Conservation (phyloP, 345 rosid genomes). For the Gossypium ekmanianum region DNA sequence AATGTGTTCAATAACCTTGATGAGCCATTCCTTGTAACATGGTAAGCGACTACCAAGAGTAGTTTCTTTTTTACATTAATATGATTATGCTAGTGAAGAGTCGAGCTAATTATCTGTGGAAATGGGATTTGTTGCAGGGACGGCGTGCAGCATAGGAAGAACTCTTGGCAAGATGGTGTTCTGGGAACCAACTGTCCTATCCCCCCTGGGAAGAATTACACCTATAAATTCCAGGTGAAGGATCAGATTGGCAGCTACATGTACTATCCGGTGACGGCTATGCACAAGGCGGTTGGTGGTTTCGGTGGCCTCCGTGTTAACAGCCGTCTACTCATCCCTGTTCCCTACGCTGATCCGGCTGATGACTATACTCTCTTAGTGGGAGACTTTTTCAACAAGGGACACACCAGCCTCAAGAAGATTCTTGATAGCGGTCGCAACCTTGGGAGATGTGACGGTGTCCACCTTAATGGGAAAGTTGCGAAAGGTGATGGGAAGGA, state of each 20-base stretch:
- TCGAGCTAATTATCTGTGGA: too few relatives aligned
- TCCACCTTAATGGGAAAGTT: conserved; percentile 53
- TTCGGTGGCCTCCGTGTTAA: conserved; percentile 69
- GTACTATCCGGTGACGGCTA: conserved; percentile 52
- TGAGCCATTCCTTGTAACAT: not conserved
- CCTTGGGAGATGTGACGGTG: conserved; percentile 52
- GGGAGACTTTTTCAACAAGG: conserved; percentile 61
- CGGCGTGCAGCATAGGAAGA: conserved; percentile 83
- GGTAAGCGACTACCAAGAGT: conserved; percentile 9
- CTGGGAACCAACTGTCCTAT: conserved; percentile 75
- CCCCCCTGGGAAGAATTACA: conserved; percentile 58
- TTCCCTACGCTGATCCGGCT: conserved; percentile 65
- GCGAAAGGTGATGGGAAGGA: conserved; percentile 34
- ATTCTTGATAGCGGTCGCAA: conserved; percentile 52
- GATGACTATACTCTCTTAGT: conserved; percentile 59
- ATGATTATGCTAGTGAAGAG: not conserved
- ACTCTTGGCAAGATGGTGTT: conserved; percentile 76
- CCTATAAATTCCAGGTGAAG: conserved; percentile 80
- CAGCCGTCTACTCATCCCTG: conserved; percentile 67
- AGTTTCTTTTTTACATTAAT: not conserved
- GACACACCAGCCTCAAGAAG: conserved; percentile 45
- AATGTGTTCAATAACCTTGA: conserved; percentile 28
- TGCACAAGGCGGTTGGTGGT: conserved; percentile 62
- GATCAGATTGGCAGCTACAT: conserved; percentile 81
- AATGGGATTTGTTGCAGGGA: conserved; percentile 34